These are phyloP conservation scores for Zychaea mexicana DNA, from an alignment of 371 early-diverging fungal species.

Conservation along the genomic window DNA sequence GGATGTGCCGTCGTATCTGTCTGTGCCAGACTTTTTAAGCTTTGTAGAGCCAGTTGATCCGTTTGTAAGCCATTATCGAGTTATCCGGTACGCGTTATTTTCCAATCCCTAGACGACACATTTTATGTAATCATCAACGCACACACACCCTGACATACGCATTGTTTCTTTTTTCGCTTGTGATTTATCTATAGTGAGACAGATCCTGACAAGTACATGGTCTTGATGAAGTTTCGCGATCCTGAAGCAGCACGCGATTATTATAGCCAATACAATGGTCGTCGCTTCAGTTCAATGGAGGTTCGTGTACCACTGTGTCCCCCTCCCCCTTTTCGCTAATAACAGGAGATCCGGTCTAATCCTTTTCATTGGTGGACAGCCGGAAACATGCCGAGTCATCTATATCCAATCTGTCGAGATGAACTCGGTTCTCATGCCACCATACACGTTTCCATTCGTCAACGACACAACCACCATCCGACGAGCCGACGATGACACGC, in stretches of 20 bases:
- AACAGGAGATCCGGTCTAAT: no score
- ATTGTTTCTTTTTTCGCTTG: neutral
- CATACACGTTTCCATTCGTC: constrained; percentile 59
- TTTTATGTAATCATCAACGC: neutral
- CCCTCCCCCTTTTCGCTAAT: neutral
- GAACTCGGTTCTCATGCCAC: constrained; percentile 49
- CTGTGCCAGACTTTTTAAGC: constrained; percentile 82
- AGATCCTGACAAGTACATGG: constrained; percentile 79
- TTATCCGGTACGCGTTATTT: constrained; percentile 53
- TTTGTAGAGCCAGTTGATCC: constrained; percentile 73
- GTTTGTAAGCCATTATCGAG: constrained; percentile 67
- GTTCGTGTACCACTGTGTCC: constrained; percentile 31
- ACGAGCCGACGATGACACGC: constrained; percentile 56
- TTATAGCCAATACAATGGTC: constrained; percentile 73
- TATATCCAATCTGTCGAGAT: constrained; percentile 69
- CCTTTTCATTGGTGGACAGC: no score
- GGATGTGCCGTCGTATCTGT: constrained; percentile 83
- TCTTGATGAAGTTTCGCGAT: constrained; percentile 74
- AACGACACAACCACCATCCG: constrained; percentile 24
- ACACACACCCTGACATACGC: no score
- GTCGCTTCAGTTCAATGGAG: constrained; percentile 81
- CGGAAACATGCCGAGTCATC: constrained; percentile 74
- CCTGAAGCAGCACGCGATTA: constrained; percentile 63
- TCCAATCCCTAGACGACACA: no score
- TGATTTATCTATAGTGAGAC: constrained; percentile 63